Base-by-base conservation (phyloP, 805 yeast genomes). In the Teunomyces tritomae region DNA sequence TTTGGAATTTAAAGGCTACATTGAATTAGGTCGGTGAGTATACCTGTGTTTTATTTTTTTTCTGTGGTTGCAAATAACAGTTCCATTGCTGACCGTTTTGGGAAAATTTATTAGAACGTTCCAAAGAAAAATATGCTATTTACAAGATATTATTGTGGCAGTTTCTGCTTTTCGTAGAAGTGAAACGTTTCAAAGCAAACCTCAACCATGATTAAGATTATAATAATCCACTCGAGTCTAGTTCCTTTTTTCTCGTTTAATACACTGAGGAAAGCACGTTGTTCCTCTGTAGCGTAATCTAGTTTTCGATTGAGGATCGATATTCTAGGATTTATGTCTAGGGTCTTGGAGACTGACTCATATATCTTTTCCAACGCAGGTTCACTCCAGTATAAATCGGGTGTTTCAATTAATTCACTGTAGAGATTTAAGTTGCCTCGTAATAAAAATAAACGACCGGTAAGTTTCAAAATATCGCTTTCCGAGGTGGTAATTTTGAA, bases 351-450 rank as follows among this genome's bases (percentile, higher is more conserved):
- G 6, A 89, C 82, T 14, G 80, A 76, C 43, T 83, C 79, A 64
- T 89, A 91, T 8, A 89, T 81, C 46, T 76, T 76, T 60, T 91
- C 97, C 46, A 91, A 70, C 29, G 82, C 81, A 1, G 97, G 96
- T 60, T 90, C 96, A 40, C 89, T 79, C 97, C 97, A 91, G 65
- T 90, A 91, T 37, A 89, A 67, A 63, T 91, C 97, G 0, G 97
- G 97, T 0, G 95, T 89, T 57, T 90, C 97, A 28, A 89, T 88
- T 49, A 91, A 74, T 58, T 90, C 96, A 8, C 92, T 86, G 64
- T 91, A 89, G 28, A 91, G 68, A 57, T 91, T 91, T 55, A 91
- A 74, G 55, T 85, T 85, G 1, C 96, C 96, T 50, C 97, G 71
- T 10, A 91, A 70, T 37, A 88, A 68, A 53, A 91, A 79, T 17